These are phyloP conservation scores for Castanea sativa DNA, from an alignment of 306 rosid genomes.

Conservation along the genomic window DNA sequence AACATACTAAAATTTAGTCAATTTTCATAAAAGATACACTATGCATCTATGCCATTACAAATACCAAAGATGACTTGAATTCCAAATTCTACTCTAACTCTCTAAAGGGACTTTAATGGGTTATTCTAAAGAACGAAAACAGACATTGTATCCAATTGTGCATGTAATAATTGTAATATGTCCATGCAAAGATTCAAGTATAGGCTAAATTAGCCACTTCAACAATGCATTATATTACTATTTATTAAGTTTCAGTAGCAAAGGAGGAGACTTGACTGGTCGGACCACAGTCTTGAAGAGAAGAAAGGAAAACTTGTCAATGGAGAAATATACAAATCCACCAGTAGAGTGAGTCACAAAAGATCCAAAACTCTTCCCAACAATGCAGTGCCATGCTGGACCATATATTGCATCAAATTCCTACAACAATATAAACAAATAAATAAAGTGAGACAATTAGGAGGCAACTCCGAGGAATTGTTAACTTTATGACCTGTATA, in stretches of 20 bases:
- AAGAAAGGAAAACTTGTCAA: conserved; percentile 28
- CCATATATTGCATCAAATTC: conserved; percentile 22
- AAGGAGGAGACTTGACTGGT: conserved; percentile 4
- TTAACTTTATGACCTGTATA: no score
- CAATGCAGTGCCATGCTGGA: conserved; percentile 34
- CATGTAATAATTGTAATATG: no score
- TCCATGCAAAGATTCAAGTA: background rate
- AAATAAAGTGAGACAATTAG: background rate
- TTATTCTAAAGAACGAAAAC: background rate
- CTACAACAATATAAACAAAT: background rate
- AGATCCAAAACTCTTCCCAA: conserved; percentile 30
- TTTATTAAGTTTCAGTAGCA: background rate
- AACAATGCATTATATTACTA: background rate
- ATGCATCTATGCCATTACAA: no score
- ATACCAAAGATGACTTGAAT: no score
- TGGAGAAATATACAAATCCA: conserved; percentile 27
- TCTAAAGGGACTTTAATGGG: no score
- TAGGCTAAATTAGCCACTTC: background rate
- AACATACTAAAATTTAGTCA: no score
- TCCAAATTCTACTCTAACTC: no score
- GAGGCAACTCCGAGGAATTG: no score
- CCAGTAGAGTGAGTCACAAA: conserved; percentile 30
- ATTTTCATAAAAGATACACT: no score
- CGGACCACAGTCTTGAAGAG: conserved; percentile 31
- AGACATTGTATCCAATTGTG: background rate